Evolutionary conservation across 441 rosid genomes (phyloP), one percentile per base, ranked within the genome.

Genomic region (Erysimum cheiri): DNA sequence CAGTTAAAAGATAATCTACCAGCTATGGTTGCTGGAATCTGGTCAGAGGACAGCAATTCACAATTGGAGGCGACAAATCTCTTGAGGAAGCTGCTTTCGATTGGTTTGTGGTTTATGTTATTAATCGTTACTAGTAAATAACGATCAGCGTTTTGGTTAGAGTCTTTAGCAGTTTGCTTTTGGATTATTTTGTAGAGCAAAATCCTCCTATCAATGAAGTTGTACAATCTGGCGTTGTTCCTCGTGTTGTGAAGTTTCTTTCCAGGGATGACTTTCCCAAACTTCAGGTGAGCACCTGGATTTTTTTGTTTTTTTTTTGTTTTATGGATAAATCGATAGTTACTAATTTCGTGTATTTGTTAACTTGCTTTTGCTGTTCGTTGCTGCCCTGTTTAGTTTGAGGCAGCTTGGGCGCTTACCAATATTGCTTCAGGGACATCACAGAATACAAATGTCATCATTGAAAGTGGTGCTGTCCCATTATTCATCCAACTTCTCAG

Each of bases 321-420:
- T 19, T 26, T 49, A 28, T 56, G 64, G 36, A 29, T n/a, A n/a
- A 3, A 60, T 41, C 41, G 35, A 60, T 41, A 4, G 37, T 60
- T 41, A 8, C 50, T 60, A 26, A 36, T 32, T 61, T 40, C 19
- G 26, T 47, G 12, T 12, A 32, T 49, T 1, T 56, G 19, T 13
- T 54, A 29, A 6, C 37, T 44, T 31, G 13, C 2, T 32, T 54
- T n/a, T 69, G 49, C 39, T 29, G 14, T 15, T 53, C 8, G 37
- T 17, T 33, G 60, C 5, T 71, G 17, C 48, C n/a, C 0, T 41
- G 65, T 32, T 48, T 74, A 84, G 88, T 84, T 84, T 72, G 88
- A 84, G 75, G 84, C 88, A 32, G 88, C 88, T 66, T 84, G 88
- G 88, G 84, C 85, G 9, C 85, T 84, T 36, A 84, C 88, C 14